phyloP scores from a whole-genome alignment of 139 green algal species.

The Nannochloris sp. region DNA sequence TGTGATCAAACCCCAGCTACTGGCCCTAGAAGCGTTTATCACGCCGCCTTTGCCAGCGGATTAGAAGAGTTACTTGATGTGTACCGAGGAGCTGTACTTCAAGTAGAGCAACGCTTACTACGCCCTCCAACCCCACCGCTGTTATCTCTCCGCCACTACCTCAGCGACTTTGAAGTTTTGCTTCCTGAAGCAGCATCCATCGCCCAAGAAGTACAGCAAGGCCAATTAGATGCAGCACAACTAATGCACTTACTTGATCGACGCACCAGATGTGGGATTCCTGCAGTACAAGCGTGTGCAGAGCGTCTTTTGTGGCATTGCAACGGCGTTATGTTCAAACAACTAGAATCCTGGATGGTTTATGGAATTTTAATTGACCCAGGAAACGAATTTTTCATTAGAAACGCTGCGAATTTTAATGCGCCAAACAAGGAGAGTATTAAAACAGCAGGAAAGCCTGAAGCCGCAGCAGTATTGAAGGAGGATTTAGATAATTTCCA shows the following conservation, averaged over 20 bases:
- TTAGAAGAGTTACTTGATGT: constrained; percentile 76
- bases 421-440: too few relatives aligned
- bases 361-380: constrained; percentile 71
- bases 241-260: constrained; percentile 52
- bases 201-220: constrained; percentile 31
- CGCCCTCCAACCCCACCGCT: constrained; percentile 29
- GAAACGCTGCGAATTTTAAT: too few relatives aligned
- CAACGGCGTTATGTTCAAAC: constrained; percentile 75
- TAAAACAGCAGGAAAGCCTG: too few relatives aligned
- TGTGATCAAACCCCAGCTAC: background rate
- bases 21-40: constrained; percentile 40
- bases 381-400: constrained; percentile 81
- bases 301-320: constrained; percentile 79
- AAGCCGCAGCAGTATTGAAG: too few relatives aligned
- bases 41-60: constrained; percentile 54
- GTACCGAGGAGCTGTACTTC: constrained; percentile 59
- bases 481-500: too few relatives aligned
- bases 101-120: constrained; percentile 56
- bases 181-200: constrained; percentile 59
- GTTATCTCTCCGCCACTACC: constrained; percentile 46
- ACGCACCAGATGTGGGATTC: constrained; percentile 46
- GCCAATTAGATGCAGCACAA: constrained; percentile 24
- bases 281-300: constrained; percentile 58
- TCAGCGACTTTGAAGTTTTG: constrained; percentile 59
- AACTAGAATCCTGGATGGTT: constrained; percentile 80